Evolutionary conservation across 495 filamentous ascomycete species (phyloP).

Genomic region (Annulohypoxylon stygium): DNA sequence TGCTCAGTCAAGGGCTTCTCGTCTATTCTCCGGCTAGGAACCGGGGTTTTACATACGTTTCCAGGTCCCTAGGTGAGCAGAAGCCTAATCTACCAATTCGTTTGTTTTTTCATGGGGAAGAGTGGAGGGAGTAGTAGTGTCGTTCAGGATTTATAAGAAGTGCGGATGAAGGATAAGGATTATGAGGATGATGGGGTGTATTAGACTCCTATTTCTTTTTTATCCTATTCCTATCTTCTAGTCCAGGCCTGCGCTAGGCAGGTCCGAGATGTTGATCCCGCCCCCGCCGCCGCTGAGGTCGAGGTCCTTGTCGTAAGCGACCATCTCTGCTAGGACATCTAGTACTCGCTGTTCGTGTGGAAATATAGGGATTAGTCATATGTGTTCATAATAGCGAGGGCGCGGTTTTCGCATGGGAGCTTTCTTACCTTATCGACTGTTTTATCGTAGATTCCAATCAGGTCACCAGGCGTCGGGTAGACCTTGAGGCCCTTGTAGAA

Average conservation of each 20-base stretch:
- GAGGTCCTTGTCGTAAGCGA: constrained; percentile 84
- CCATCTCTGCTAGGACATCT: constrained; percentile 97
- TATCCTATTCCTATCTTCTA: constrained; percentile 43
- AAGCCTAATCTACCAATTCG: constrained; percentile 5
- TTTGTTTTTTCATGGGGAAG: constrained; percentile 26
- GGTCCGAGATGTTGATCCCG: constrained; percentile 46
- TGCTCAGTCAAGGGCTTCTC: constrained; percentile 5
- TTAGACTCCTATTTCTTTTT: constrained; percentile 4
- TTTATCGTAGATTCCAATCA: constrained; percentile 98
- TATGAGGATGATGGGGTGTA: not conserved
- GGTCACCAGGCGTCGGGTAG: constrained; percentile 90
- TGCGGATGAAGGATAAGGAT: not conserved
- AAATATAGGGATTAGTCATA: constrained; percentile 36
- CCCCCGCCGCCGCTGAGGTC: constrained; percentile 67
- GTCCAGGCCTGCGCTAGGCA: constrained; percentile 61
- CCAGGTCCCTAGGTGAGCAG: not conserved
- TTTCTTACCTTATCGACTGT: constrained; percentile 84
- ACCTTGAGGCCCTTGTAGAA: constrained; percentile 99
- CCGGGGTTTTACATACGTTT: not conserved
- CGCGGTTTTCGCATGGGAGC: not conserved
- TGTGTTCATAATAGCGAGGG: not conserved
- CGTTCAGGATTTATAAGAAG: not conserved
- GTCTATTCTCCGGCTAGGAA: constrained; percentile 8
- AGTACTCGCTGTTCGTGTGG: constrained; percentile 75
- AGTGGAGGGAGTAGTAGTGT: constrained; percentile 42